Evolutionary conservation across 192 early-diverging fungal genomes (phyloP).

Genomic region (Gonapodya prolifera): DNA sequence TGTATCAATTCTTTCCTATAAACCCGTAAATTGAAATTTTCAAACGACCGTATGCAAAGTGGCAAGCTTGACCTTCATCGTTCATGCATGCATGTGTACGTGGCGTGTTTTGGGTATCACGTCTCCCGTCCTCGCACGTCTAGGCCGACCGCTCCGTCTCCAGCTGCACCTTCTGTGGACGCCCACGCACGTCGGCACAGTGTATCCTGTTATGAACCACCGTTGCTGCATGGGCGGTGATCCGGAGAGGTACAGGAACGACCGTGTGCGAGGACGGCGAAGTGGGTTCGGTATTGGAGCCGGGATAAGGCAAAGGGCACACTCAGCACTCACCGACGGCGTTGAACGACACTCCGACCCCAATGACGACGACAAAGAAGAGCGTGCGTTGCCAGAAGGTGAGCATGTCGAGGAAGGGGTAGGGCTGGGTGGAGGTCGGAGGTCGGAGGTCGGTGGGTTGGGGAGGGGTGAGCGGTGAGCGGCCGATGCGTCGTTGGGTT

Average conservation of each 20-base stretch:
- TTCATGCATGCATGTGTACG: too few relatives aligned
- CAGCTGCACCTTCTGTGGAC: neutral
- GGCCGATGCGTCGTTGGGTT: too few relatives aligned
- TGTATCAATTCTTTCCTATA: neutral
- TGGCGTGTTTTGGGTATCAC: too few relatives aligned
- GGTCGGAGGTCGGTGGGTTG: too few relatives aligned
- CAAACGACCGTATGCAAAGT: too few relatives aligned
- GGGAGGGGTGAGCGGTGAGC: too few relatives aligned
- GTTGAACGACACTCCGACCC: neutral
- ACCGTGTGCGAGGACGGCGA: neutral
- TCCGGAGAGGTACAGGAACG: too few relatives aligned
- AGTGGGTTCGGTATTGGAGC: neutral
- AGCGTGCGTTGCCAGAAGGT: neutral
- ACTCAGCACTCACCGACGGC: neutral
- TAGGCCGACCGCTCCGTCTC: neutral
- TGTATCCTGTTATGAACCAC: neutral
- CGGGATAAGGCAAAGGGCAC: too few relatives aligned
- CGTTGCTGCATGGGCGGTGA: neutral
- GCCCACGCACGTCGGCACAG: neutral
- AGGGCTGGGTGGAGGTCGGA: neutral
- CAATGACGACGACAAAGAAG: neutral
- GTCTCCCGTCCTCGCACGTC: neutral
- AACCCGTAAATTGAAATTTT: neutral
- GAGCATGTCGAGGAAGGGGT: neutral
- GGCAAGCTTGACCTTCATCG: too few relatives aligned